phyloP scores from a whole-genome alignment of 2,329 filamentous ascomycete species.

The Xylariaceae sp. region DNA sequence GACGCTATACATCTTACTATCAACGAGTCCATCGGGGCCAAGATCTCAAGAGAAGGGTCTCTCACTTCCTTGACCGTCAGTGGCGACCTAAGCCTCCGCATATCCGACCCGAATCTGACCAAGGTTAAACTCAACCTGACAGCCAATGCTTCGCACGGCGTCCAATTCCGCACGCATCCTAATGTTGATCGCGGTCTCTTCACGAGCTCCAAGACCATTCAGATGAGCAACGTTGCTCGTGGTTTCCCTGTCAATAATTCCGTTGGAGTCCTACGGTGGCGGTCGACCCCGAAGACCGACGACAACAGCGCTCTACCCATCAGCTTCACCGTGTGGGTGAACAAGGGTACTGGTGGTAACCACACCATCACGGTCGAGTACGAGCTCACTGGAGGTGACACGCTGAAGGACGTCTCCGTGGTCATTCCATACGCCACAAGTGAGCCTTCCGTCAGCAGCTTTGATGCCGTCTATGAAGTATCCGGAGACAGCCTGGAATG shows the following conservation, averaged over 20 bases:
- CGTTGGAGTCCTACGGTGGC: conserved; percentile 90
- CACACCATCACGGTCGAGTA: conserved; percentile 94
- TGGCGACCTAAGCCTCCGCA: conserved; percentile 86
- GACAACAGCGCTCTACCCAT: conserved; percentile 80
- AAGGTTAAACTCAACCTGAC: conserved; percentile 83
- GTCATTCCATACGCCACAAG: conserved; percentile 78
- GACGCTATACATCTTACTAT: conserved; percentile 85
- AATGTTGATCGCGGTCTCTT: conserved; percentile 91
- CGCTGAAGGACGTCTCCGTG: conserved; percentile 77
- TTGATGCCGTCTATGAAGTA: conserved; percentile 91
- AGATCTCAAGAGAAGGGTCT: conserved; percentile 79
- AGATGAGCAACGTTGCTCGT: conserved; percentile 80
- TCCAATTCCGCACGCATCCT: conserved; percentile 90
- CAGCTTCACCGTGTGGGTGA: conserved; percentile 96
- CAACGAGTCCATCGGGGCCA: conserved; percentile 84
- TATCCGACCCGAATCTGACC: conserved; percentile 80
- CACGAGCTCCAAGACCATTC: conserved; percentile 74
- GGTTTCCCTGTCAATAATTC: conserved; percentile 93
- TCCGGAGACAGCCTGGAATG: conserved; percentile 90
- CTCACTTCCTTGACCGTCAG: conserved; percentile 83
- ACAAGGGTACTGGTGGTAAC: conserved; percentile 72
- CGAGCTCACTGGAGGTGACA: conserved; percentile 76
- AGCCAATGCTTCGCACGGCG: conserved; percentile 71
- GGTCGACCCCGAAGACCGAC: conserved; percentile 73
- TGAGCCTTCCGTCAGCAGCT: conserved; percentile 86